Percentiles rank a stretch among this genome's conserved stretches.
phyloP scores from a whole-genome alignment of 129 eudicot species.

The Lactuca sativa region DNA sequence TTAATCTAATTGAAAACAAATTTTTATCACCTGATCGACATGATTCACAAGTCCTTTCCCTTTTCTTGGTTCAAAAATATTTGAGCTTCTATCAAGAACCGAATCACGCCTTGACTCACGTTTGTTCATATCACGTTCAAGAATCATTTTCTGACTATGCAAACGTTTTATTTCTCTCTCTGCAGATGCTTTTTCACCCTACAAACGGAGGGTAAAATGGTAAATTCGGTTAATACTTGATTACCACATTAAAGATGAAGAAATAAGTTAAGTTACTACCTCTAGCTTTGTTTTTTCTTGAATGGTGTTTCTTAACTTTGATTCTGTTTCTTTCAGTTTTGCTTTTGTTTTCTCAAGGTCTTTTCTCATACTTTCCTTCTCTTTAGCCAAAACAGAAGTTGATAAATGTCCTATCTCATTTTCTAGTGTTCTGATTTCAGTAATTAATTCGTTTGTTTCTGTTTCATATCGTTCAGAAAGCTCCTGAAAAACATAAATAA shows the following conservation, averaged over 20 bases:
- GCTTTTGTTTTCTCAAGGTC: conserved; percentile 91
- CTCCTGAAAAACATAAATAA: conserved; percentile 47
- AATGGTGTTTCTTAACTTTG: conserved; percentile 66
- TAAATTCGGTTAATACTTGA: too few relatives aligned
- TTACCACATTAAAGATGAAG: conserved; percentile 3
- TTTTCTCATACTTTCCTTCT: conserved; percentile 82
- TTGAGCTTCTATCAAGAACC: conserved; percentile 67
- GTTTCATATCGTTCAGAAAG: conserved; percentile 58
- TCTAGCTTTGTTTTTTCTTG: conserved; percentile 97
- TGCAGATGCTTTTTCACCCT: conserved; percentile 88
- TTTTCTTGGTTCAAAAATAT: conserved; percentile 57
- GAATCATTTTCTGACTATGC: conserved; percentile 63
- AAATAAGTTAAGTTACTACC: conserved; percentile 42
- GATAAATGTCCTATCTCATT: conserved; percentile 60
- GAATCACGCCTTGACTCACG: conserved; percentile 80
- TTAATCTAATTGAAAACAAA: conserved; percentile 11
- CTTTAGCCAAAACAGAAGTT: conserved; percentile 70
- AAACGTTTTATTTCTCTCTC: conserved; percentile 88
- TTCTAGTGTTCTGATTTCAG: conserved; percentile 60
- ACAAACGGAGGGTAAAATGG: conserved; percentile 5
- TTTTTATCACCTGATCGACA: conserved; percentile 62
- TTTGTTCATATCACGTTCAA: conserved; percentile 84
- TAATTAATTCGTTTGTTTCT: conserved; percentile 48
- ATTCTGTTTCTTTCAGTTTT: conserved; percentile 85
- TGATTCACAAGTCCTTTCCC: conserved; percentile 41